Percentiles rank a stretch among this genome's conserved stretches.
phyloP scores from a whole-genome alignment of 176 grass and related monocot species.

The Ensete glaucum region DNA sequence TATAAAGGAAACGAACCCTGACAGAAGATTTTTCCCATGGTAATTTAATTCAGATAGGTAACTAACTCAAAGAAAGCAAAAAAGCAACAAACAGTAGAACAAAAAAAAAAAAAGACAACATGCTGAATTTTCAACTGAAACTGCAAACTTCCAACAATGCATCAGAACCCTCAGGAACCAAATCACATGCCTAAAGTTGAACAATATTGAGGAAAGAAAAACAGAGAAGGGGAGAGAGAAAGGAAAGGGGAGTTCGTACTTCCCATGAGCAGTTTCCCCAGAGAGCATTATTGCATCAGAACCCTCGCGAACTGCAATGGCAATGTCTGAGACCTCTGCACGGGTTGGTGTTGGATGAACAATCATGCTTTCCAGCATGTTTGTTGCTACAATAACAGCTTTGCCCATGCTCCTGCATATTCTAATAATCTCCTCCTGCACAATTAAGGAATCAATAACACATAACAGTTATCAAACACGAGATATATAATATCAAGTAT shows the following conservation, averaged over 20 bases:
- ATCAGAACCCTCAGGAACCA: not conserved
- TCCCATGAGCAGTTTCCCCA: constrained; percentile 98
- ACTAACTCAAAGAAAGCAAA: not conserved
- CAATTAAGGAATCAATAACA: not conserved
- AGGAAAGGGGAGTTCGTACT: constrained; percentile 44
- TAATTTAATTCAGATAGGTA: not conserved
- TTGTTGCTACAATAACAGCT: constrained; percentile 95
- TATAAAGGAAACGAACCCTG: not conserved
- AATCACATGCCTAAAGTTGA: not conserved
- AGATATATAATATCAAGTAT: too few relatives aligned
- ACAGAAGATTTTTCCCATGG: too few relatives aligned
- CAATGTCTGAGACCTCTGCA: constrained; percentile 97
- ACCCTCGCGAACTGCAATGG: constrained; percentile 97
- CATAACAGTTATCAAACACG: not conserved
- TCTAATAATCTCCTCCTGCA: constrained; percentile 98
- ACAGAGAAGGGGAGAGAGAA: not conserved
- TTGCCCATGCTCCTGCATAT: constrained; percentile 98
- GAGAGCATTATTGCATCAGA: constrained; percentile 98
- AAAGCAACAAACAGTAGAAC: not conserved
- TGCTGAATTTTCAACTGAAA: not conserved
- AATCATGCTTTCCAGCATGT: constrained; percentile 99
- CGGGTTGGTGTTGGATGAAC: constrained; percentile 96
- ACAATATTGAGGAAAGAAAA: not conserved
- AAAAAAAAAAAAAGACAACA: not conserved
- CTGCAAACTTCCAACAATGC: not conserved